A percentile compares a stretch with the other conserved stretches of the same genome.
phyloP scores from a whole-genome alignment of 805 yeast species.

The Lipomyces mesembrius region DNA sequence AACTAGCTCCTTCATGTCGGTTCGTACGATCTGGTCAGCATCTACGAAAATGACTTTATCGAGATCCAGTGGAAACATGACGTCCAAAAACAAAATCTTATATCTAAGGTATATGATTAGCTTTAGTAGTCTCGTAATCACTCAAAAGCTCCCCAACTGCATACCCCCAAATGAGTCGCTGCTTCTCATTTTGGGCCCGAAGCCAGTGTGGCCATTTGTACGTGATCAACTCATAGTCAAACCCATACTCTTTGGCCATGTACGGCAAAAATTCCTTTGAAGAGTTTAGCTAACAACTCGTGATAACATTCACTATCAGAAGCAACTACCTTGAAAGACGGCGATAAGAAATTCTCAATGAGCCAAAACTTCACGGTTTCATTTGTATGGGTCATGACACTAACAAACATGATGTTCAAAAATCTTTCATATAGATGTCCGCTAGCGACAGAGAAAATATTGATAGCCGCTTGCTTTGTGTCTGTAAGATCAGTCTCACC shows the following conservation, averaged over 20 bases:
- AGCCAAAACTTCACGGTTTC: conserved; percentile 83
- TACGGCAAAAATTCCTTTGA: conserved; percentile 55
- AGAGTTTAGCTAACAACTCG: not conserved
- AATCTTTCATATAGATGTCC: conserved; percentile 80
- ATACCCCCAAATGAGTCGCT: conserved; percentile 78
- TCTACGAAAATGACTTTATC: conserved; percentile 82
- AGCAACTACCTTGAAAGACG: conserved; percentile 56
- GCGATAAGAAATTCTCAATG: conserved; percentile 78
- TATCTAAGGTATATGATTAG: conserved; percentile 45
- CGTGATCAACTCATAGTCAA: conserved; percentile 75
- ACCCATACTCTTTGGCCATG: conserved; percentile 62
- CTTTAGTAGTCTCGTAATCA: not conserved
- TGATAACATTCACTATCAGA: not conserved
- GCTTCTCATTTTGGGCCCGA: conserved; percentile 74
- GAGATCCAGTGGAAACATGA: conserved; percentile 77
- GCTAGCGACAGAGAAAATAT: conserved; percentile 81
- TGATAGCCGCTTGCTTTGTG: conserved; percentile 61
- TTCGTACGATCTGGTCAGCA: conserved; percentile 79
- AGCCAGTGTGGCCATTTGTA: conserved; percentile 95
- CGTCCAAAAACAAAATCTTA: conserved; percentile 84
- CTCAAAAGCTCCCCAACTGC: not conserved
- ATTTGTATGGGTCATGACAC: conserved; percentile 69
- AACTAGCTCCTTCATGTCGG: conserved; percentile 71
- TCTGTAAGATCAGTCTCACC: not conserved
- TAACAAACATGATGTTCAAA: conserved; percentile 75